Base-by-base conservation (phyloP, 495 filamentous ascomycete species). In the Corynascus novoguineensis region DNA sequence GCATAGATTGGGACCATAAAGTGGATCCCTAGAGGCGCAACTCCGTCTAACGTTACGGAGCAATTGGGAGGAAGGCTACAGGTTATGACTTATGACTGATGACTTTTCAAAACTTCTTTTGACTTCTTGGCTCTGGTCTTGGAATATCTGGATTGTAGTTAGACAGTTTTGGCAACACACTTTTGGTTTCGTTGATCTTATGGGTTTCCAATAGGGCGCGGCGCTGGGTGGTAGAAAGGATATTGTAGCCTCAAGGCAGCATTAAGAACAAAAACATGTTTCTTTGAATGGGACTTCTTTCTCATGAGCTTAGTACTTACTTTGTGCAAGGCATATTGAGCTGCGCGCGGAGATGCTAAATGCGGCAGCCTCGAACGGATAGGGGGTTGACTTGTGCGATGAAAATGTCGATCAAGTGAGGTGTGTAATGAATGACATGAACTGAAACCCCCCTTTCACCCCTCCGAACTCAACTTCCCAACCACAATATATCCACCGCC, bases 61-160 rank as follows among this genome's bases (percentile, higher is more conserved):
- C 44, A 58, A 58, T 38, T 58, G 59, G 59, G 59, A 61, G 59
- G 53, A 54, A 40, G 50, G 50, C 42, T 53, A 34, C 25, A n/a
- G 48, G 34, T 57, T 47, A 53, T 49, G 59, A 45, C 25, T 61
- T 42, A 61, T 37, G 59, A 57, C 21, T 57, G 44, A 57, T 52
- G 59, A 53, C 32, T 49, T 25, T 52, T n/a, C n/a, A n/a, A n/a
- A n/a, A 7, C 37, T 58, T 25, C 53, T 22, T 29, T 41, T 2
- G 32, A 3, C 28, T 55, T 34, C 6, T 12, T 28, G 38, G 28
- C 12, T 44, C 53, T n/a, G 12, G 34, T 17, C 21, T 50, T 27
- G 24, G 58, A 47, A 46, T n/a, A 35, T 51, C 42, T 25, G 37
- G 49, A 11, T 9, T 53, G 49, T 40, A 52, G 40, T 48, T 47